Conservation (phyloP, 2,329 filamentous ascomycete genomes). For the Cryphonectria carpinicola region DNA sequence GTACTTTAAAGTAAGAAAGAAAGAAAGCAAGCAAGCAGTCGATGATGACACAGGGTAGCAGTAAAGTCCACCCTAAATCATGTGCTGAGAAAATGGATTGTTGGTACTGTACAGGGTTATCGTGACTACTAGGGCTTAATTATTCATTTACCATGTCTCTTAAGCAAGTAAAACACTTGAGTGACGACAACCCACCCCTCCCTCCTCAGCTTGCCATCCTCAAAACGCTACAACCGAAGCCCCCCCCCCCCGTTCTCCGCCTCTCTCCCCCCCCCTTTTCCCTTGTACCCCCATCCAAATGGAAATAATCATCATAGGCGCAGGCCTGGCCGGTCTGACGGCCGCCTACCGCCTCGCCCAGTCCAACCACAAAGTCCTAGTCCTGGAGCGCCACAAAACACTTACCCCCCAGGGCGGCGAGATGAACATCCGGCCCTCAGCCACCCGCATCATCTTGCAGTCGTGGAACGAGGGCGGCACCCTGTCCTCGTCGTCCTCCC, state of each 20-base stretch:
- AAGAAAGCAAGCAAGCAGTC: too few relatives aligned
- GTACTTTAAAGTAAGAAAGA: too few relatives aligned
- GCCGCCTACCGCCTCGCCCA: conserved; percentile 29
- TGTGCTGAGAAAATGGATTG: too few relatives aligned
- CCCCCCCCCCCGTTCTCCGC: too few relatives aligned
- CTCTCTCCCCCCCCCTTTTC: too few relatives aligned
- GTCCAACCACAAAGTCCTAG: conserved; percentile 28
- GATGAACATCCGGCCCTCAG: conserved; percentile 32
- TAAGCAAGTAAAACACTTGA: too few relatives aligned
- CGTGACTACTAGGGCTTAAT: too few relatives aligned
- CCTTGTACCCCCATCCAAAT: conserved; percentile 10
- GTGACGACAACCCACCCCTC: conserved; percentile 30
- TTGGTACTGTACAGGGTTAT: too few relatives aligned
- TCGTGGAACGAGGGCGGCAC: conserved; percentile 14
- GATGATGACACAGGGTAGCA: too few relatives aligned
- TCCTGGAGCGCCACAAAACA: conserved; percentile 31
- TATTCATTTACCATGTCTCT: too few relatives aligned
- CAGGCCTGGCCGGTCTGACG: conserved; percentile 32
- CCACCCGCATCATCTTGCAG: conserved; percentile 29
- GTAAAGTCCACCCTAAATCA: too few relatives aligned
- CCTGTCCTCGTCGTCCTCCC: not conserved
- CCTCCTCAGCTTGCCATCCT: conserved; percentile 27
- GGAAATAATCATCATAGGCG: conserved; percentile 33
- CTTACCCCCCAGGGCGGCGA: conserved; percentile 29
- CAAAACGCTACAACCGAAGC: not conserved